phyloP scores from a whole-genome alignment of 257 asterid genomes.

The Rhazya stricta region DNA sequence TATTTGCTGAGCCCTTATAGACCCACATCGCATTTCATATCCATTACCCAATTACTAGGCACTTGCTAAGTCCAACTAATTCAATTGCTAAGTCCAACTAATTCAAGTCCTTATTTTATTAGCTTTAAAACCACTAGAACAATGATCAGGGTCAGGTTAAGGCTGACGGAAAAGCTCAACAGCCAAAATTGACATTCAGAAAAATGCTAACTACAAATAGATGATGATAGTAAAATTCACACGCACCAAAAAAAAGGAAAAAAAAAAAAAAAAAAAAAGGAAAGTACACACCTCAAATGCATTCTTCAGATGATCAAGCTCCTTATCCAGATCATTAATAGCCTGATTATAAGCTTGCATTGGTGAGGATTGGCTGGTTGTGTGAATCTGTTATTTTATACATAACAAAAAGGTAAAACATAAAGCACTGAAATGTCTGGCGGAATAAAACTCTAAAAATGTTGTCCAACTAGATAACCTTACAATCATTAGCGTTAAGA shows the following conservation, averaged over 20 bases:
- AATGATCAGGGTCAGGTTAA: not conserved
- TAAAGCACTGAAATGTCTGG: not conserved
- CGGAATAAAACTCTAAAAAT: not conserved
- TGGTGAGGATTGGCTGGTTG: conserved; percentile 92
- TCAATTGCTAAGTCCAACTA: not conserved
- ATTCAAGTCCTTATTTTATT: not conserved
- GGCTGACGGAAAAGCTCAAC: not conserved
- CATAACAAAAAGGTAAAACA: conserved; percentile 10
- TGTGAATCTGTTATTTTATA: conserved; percentile 67
- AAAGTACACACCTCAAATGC: conserved; percentile 54
- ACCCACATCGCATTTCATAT: not conserved
- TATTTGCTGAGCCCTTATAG: not conserved
- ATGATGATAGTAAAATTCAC: not conserved
- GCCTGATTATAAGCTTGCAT: conserved; percentile 99
- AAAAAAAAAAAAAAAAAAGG: not conserved
- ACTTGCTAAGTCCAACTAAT: not conserved
- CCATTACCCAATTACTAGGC: not conserved
- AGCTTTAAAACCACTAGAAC: not conserved
- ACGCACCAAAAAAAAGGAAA: too few species aligned
- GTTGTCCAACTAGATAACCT: not conserved
- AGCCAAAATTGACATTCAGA: not conserved
- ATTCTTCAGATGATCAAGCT: conserved; percentile 78
- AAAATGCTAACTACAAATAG: not conserved
- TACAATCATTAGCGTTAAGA: not conserved
- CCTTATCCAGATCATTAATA: conserved; percentile 91